Evolutionary conservation across 345 rosid genomes (phyloP).

Genomic region (sweet orange (Citrus sinensis)): DVS_A1.0 CM039164.1:24925501-24926000

Average conservation of each 20-base stretch:
- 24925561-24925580: slow-evolving; percentile 52
- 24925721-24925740: slow-evolving; percentile 34
- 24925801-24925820: slow-evolving; percentile 32
- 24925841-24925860: slow-evolving; percentile 29
- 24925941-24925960: slow-evolving; percentile 46
- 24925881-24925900: slow-evolving; percentile 35
- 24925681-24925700: slow-evolving; percentile 46
- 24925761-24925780: slow-evolving; percentile 44
- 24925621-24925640: slow-evolving; percentile 40
- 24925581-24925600: slow-evolving; percentile 66
- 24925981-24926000: slow-evolving; percentile 68
- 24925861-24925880: slow-evolving; percentile 38
- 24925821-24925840: slow-evolving; percentile 40
- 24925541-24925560: slow-evolving; percentile 48
- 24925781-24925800: slow-evolving; percentile 39
- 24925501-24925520: slow-evolving; percentile 30
- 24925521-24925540: slow-evolving; percentile 61
- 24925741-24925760: slow-evolving; percentile 34
- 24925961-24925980: slow-evolving; percentile 66
- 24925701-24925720: slow-evolving; percentile 23
- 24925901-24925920: slow-evolving; percentile 42
- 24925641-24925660: slow-evolving; percentile 53
- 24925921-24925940: slow-evolving; percentile 52
- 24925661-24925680: slow-evolving; percentile 45
- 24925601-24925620: slow-evolving; percentile 51